These are phyloP conservation scores for Epichloe sibirici DNA, from an alignment of 2,329 filamentous ascomycete species.

Conservation along the genomic window DNA sequence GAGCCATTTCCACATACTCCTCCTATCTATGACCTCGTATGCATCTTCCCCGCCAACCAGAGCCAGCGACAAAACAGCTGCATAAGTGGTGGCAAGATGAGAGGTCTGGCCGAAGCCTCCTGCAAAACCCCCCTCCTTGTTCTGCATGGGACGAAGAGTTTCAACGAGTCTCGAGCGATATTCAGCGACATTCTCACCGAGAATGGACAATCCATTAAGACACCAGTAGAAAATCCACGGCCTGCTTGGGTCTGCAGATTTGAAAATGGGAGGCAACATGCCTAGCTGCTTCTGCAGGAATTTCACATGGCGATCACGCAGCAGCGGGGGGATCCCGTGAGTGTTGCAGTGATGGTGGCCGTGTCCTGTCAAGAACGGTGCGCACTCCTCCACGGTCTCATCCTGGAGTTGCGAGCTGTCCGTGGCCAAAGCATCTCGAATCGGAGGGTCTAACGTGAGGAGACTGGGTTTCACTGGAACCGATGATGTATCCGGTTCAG, in stretches of 20 bases:
- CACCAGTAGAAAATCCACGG: constrained; percentile 96
- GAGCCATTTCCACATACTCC: constrained; percentile 83
- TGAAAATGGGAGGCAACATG: constrained; percentile 56
- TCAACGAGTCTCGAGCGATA: constrained; percentile 60
- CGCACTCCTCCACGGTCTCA: constrained; percentile 53
- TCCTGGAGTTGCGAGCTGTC: constrained; percentile 57
- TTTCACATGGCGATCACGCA: constrained; percentile 45
- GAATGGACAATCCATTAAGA: constrained; percentile 57
- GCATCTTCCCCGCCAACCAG: constrained; percentile 65
- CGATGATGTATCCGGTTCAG: constrained; percentile 9
- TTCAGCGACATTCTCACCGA: constrained; percentile 60
- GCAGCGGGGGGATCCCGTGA: constrained; percentile 68
- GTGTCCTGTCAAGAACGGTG: constrained; percentile 52
- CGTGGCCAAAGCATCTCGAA: constrained; percentile 56
- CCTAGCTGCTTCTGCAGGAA: constrained; percentile 50
- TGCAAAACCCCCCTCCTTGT: constrained; percentile 73
- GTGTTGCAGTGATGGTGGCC: constrained; percentile 47
- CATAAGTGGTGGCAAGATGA: constrained; percentile 84
- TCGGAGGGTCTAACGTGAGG: constrained; percentile 45
- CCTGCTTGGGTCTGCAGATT: constrained; percentile 69
- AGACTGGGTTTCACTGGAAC: constrained; percentile 34
- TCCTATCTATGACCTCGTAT: constrained; percentile 67
- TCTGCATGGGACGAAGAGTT: constrained; percentile 74
- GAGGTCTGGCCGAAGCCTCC: constrained; percentile 86
- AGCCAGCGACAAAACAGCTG: constrained; percentile 64